phyloP scores from a whole-genome alignment of 75 land plant species.

The Picea sitchensis region DNA sequence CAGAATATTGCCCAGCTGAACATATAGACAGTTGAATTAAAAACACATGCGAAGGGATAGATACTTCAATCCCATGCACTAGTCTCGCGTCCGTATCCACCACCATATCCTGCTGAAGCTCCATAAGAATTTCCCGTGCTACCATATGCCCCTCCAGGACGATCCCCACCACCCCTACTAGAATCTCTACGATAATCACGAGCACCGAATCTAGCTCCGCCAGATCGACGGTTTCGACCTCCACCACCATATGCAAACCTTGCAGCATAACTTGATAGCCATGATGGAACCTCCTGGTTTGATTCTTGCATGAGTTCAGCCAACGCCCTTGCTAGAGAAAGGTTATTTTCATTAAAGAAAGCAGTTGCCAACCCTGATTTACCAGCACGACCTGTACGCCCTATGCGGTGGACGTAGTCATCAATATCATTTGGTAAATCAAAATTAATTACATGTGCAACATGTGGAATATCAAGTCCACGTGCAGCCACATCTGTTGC shows the following conservation, averaged over 20 bases:
- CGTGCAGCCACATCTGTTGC: conserved; percentile 95
- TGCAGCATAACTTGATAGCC: conserved; percentile 66
- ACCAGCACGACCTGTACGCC: conserved; percentile 94
- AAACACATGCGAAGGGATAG: not conserved
- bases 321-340: conserved; percentile 65
- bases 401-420: conserved; percentile 94
- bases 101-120: conserved; percentile 10
- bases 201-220: conserved; percentile 82
- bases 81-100: conserved; percentile 14
- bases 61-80: conserved; percentile 21
- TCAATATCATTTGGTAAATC: conserved; percentile 91
- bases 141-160: conserved; percentile 5
- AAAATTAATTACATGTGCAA: conserved; percentile 88
- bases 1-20: no score
- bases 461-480: conserved; percentile 91
- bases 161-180: conserved; percentile 10
- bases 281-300: conserved; percentile 80
- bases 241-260: conserved; percentile 47
- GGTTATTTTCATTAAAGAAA: conserved; percentile 80
- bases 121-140: conserved; percentile 21
- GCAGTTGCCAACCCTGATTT: conserved; percentile 89
- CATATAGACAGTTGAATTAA: no score
- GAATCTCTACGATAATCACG: conserved; percentile 68
- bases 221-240: conserved; percentile 39
- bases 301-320: conserved; percentile 84